Percentiles rank a stretch among this genome's conserved stretches.
Conservation (phyloP, 2,329 filamentous ascomycete genomes). For the Furcasterigmium furcatum region DNA sequence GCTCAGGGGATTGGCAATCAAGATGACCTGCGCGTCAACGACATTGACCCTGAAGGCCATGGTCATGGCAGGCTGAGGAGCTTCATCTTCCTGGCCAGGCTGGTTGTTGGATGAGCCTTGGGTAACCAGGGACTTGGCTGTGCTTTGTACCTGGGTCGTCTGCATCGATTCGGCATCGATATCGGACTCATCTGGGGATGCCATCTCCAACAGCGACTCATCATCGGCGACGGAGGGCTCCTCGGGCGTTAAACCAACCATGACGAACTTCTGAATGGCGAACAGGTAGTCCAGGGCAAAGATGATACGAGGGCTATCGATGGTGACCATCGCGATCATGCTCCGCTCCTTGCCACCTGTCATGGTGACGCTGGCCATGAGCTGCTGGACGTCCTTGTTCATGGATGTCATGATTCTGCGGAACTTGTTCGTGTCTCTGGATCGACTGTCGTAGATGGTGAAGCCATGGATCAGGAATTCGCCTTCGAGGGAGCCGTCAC, state of each 20-base stretch:
- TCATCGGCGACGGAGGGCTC: slow-evolving; percentile 50
- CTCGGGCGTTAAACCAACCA: slow-evolving; percentile 65
- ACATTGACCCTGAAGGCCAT: slow-evolving; percentile 90
- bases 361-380: slow-evolving; percentile 96
- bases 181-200: slow-evolving; percentile 44
- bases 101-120: slow-evolving; percentile 14
- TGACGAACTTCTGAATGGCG: slow-evolving; percentile 79
- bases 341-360: slow-evolving; percentile 78
- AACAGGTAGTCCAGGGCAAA: slow-evolving; percentile 96
- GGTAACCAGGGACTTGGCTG: slow-evolving; percentile 7
- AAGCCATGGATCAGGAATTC: slow-evolving; percentile 93
- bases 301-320: slow-evolving; percentile 93
- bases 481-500: slow-evolving; percentile 85
- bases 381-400: slow-evolving; percentile 92
- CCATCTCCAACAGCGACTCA: slow-evolving; percentile 50
- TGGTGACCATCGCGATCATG: slow-evolving; percentile 85
- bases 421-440: slow-evolving; percentile 88
- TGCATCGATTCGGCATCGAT: slow-evolving; percentile 51
- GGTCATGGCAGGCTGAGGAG: slow-evolving; percentile 49
- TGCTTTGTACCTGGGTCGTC: slow-evolving; percentile 16
- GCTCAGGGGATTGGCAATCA: slow-evolving; percentile 91
- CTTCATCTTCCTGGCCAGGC: slow-evolving; percentile 8
- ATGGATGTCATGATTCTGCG: slow-evolving; percentile 96
- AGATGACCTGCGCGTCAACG: slow-evolving; percentile 92
- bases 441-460: slow-evolving; percentile 90